Conservation (phyloP, 257 asterid species). For the Marsdenia floribunda region DNA sequence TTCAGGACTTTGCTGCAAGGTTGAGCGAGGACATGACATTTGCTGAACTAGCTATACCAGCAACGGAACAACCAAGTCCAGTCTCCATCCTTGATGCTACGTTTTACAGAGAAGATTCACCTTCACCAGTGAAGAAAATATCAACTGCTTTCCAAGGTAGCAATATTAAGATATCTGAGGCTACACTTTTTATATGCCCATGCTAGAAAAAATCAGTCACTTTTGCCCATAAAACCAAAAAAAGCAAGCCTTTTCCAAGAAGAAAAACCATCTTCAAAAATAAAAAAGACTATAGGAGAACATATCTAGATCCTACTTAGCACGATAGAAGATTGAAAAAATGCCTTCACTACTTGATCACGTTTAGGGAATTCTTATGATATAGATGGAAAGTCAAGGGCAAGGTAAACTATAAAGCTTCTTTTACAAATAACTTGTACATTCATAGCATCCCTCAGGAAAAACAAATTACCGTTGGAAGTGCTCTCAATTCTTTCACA, state of each 20-base stretch:
- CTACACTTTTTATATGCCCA: neutral
- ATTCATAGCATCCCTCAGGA: neutral
- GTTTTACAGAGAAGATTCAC: slow-evolving; percentile 73
- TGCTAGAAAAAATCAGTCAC: neutral
- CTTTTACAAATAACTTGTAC: neutral
- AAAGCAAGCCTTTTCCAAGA: neutral
- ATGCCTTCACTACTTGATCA: neutral
- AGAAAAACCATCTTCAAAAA: neutral
- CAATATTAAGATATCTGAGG: slow-evolving; percentile 15
- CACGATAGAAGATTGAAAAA: neutral
- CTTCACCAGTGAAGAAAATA: slow-evolving; percentile 81
- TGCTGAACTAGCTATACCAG: slow-evolving; percentile 38
- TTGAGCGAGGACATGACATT: slow-evolving; percentile 37
- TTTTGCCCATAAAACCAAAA: neutral
- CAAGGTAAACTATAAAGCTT: neutral
- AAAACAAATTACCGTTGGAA: neutral
- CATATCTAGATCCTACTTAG: neutral
- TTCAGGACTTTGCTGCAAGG: slow-evolving; percentile 49
- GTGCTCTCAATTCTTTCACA: neutral
- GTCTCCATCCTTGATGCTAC: slow-evolving; percentile 80
- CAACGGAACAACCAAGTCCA: slow-evolving; percentile 90
- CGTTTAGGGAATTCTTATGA: neutral
- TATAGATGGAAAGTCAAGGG: neutral
- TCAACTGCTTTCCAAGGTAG: slow-evolving; percentile 75
- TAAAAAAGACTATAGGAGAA: neutral